Percentiles rank a stretch among this genome's conserved stretches.
These are phyloP conservation scores for Nowakowskiella sp. DNA, from an alignment of 192 early-diverging fungal genomes.

Conservation along the genomic window DNA sequence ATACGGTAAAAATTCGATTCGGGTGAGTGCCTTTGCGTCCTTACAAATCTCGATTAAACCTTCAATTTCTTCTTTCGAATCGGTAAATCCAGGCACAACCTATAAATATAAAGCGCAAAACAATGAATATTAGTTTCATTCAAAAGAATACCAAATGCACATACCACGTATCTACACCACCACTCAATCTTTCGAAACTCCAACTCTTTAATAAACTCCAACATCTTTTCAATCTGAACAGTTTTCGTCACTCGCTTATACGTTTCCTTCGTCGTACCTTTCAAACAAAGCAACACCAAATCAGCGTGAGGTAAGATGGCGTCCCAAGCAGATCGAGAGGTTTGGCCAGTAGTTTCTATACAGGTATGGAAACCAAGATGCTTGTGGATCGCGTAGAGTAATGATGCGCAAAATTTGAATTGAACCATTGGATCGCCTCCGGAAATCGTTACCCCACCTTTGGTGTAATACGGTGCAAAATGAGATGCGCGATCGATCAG, in stretches of 20 bases:
- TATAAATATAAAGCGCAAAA: not conserved
- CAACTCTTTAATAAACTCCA: slow-evolving; percentile 15
- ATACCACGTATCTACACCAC: slow-evolving; percentile 20
- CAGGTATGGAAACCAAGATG: slow-evolving; percentile 16
- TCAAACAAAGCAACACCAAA: slow-evolving; percentile 18
- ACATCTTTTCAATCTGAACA: not conserved
- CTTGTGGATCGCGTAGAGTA: slow-evolving; percentile 15
- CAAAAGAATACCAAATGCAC: not conserved
- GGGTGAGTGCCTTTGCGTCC: not conserved
- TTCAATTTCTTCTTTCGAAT: slow-evolving; percentile 14
- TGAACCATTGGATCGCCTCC: slow-evolving; percentile 20
- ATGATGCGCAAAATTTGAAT: slow-evolving; percentile 6
- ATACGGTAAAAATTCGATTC: slow-evolving; percentile 18
- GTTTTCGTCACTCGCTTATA: slow-evolving; percentile 8
- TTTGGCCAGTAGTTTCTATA: slow-evolving; percentile 20
- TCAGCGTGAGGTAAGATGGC: slow-evolving; percentile 17
- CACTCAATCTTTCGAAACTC: slow-evolving; percentile 14
- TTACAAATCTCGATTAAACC: slow-evolving; percentile 13
- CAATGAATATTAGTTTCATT: not conserved
- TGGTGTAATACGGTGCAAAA: slow-evolving; percentile 9
- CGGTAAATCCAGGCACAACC: slow-evolving; percentile 14
- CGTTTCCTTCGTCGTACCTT: slow-evolving; percentile 1
- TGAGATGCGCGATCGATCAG: slow-evolving; percentile 11
- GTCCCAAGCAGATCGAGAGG: slow-evolving; percentile 9
- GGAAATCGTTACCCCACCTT: slow-evolving; percentile 16